These are phyloP conservation scores for Rutstroemia sp. DNA, from an alignment of 2,329 filamentous ascomycete species.

Conservation along the genomic window DNA sequence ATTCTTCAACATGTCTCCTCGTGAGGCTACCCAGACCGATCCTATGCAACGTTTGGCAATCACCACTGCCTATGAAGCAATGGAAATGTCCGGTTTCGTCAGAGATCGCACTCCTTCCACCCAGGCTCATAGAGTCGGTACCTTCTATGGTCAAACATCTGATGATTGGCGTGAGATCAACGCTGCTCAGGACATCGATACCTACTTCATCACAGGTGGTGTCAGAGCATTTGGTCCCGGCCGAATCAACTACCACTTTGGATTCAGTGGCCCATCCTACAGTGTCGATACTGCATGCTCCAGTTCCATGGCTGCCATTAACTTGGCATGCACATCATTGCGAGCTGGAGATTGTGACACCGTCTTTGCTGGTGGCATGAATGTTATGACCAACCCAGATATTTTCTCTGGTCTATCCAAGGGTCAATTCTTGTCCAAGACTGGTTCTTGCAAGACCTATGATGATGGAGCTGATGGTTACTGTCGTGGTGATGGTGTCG, in stretches of 20 bases:
- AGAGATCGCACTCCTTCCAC: conserved; percentile 18
- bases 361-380: conserved; percentile 36
- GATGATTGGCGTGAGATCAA: conserved; percentile 17
- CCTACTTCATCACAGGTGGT: conserved; percentile 24
- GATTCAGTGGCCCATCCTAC: conserved; percentile 41
- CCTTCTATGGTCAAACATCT: conserved; percentile 16
- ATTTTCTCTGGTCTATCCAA: conserved; percentile 29
- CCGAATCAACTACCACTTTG: conserved; percentile 34
- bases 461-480: conserved; percentile 16
- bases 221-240: conserved; percentile 24
- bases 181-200: conserved; percentile 20
- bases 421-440: conserved; percentile 33
- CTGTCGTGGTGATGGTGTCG: conserved; percentile 33
- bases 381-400: conserved; percentile 18
- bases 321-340: conserved; percentile 45
- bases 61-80: conserved; percentile 68
- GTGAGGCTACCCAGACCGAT: conserved; percentile 71
- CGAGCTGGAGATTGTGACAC: conserved; percentile 37
- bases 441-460: conserved; percentile 34
- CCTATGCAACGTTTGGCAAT: conserved; percentile 71
- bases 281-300: conserved; percentile 54
- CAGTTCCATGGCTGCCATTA: conserved; percentile 45
- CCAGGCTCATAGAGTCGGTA: conserved; percentile 33
- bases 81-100: conserved; percentile 9
- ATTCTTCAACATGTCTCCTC: conserved; percentile 80